phyloP scores from a whole-genome alignment of 176 grass and related monocot species.

The Tillandsia leiboldiana region DNA sequence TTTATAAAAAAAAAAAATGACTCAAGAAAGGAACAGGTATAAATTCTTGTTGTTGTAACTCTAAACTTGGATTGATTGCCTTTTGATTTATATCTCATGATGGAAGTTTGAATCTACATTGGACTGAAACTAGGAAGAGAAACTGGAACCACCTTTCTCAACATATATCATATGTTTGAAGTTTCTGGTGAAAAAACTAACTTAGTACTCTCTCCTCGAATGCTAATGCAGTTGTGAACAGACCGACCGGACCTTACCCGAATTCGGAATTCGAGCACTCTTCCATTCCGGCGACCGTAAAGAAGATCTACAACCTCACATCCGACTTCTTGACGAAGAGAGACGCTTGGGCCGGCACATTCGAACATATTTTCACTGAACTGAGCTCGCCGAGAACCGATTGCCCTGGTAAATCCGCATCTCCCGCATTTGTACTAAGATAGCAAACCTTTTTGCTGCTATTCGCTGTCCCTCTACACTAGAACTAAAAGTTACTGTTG shows the following conservation, averaged over 20 bases:
- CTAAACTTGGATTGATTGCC: no score
- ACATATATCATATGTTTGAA: no score
- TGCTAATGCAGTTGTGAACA: slow-evolving; percentile 38
- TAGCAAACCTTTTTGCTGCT: not conserved
- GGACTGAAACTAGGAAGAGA: no score
- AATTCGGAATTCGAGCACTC: slow-evolving; percentile 88
- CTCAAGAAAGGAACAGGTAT: no score
- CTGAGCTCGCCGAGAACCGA: slow-evolving; percentile 61
- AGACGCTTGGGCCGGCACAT: slow-evolving; percentile 90
- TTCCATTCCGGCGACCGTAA: slow-evolving; percentile 85
- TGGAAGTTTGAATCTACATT: no score
- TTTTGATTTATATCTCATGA: no score
- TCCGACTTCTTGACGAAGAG: slow-evolving; percentile 71
- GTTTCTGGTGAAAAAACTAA: not conserved
- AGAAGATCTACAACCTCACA: slow-evolving; percentile 69
- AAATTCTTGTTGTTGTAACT: no score
- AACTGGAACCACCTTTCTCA: no score
- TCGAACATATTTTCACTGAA: slow-evolving; percentile 53
- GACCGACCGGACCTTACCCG: slow-evolving; percentile 31
- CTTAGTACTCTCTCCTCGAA: not conserved
- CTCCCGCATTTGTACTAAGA: not conserved
- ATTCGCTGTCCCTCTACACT: not conserved
- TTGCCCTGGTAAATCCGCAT: slow-evolving; percentile 47
- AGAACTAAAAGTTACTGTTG: not conserved
- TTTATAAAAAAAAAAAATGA: no score